Evolutionary conservation across 352 stramenopile genomes (phyloP).

Genomic region (Pythium aristosporum): DNA sequence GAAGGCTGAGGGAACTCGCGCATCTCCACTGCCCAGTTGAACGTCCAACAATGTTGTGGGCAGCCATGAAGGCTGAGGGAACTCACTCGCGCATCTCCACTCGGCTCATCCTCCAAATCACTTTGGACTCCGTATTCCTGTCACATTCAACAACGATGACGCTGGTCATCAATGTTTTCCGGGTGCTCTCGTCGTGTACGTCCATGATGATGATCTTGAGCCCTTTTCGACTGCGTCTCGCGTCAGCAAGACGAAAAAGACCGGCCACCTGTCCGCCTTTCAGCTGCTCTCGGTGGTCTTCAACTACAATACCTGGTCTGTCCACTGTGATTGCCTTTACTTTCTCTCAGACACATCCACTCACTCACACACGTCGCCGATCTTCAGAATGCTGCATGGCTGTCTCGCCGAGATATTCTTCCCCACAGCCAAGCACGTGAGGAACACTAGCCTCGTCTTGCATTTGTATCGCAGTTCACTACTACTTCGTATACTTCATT

Average conservation of each 20-base stretch:
- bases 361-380: too few species aligned
- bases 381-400: too few species aligned
- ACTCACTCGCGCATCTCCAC: not conserved
- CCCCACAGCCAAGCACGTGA: too few species aligned
- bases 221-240: conserved; percentile 36
- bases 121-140: not conserved
- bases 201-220: conserved; percentile 51
- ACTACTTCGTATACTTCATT: too few species aligned
- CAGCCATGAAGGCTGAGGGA: too few species aligned
- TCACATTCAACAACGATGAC: not conserved
- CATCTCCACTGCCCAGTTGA: too few species aligned
- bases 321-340: too few species aligned
- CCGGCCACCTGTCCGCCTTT: conserved; percentile 48
- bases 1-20: too few species aligned
- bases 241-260: conserved; percentile 39
- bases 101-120: not conserved
- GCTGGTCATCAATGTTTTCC: conserved; percentile 26
- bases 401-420: too few species aligned
- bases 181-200: conserved; percentile 35
- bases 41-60: not conserved
- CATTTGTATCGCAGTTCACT: too few species aligned
- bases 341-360: too few species aligned
- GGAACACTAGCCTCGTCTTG: too few species aligned
- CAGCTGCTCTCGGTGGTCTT: conserved; percentile 45
- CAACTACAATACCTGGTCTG: conserved; percentile 42